Evolutionary conservation across 305 asterid genomes (phyloP), one percentile per base, ranked within the genome.

Genomic region (Solanum hybrid): DNA sequence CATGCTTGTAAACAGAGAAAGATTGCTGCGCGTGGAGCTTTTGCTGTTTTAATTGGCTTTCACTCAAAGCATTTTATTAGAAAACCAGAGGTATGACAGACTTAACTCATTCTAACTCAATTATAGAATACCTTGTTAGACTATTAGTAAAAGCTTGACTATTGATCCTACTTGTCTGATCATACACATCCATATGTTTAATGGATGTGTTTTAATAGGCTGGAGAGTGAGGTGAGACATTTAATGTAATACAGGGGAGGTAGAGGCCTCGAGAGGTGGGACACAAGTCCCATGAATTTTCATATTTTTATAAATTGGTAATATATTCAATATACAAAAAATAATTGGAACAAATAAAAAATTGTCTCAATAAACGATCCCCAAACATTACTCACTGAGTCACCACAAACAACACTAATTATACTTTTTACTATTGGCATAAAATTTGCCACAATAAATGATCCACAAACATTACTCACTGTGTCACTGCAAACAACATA

Each of bases 31-130:
- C 93, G 89, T 41, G 94, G 94, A 15, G 99, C 98, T 73, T 92
- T 94, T 92, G 99, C 97, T 65, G 94, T 95, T 91, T 90, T 97
- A 87, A 90, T 90, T 82, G 94, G 98, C 76, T 95, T 91, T 87
- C 77, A n/a, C 90, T 91, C 95, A 17, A 92, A 91, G 90, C 91
- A 96, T 93, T 94, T 91, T 89, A 93, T 97, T 90, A 94, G 90
- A 94, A 96, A 96, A 92, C 92, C 97, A 4, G 94, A 94, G 97
- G 98, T 97, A 91, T 61, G 88, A 84, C 61, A 51, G 88, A 31
- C 29, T 45, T 26, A 84, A 84, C 70, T n/a, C 31, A 84, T 84
- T 82, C 88, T 20, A 31, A 31, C 39, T 84, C 88, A 84, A 10
- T 84, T 84, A 57, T 32, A 31, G 88, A 84, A 51, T 51, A 45